Evolutionary conservation across 768 basidiomycete genomes (phyloP).

Genomic region (Hortiboletus flavorubellus): DNA sequence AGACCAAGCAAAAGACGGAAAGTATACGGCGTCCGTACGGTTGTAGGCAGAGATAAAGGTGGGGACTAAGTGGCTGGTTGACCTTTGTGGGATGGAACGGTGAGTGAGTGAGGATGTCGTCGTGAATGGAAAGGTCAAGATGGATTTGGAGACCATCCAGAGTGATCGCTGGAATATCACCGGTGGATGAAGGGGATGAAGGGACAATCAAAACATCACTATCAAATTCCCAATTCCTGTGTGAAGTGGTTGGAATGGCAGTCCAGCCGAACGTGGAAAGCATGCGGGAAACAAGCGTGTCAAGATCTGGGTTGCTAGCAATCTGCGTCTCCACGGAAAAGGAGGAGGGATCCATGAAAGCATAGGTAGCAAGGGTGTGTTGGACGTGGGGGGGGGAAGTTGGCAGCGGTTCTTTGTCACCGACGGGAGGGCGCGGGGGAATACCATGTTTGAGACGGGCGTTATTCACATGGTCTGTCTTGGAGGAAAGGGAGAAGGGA

Average conservation of each 20-base stretch:
- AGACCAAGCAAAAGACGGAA: background rate
- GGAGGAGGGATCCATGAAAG: conserved; percentile 38
- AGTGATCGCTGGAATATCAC: conserved; percentile 2
- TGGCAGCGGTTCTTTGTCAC: conserved; percentile 30
- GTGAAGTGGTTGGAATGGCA: conserved; percentile 9
- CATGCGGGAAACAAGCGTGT: conserved; percentile 40
- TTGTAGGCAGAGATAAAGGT: conserved; percentile 9
- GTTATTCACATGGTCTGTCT: conserved; percentile 1
- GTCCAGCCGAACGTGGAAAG: conserved; percentile 44
- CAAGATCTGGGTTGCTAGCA: conserved; percentile 33
- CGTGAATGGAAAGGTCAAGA: conserved; percentile 27
- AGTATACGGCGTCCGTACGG: conserved; percentile 13
- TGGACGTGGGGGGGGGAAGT: conserved; percentile 35
- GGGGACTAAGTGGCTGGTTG: conserved; percentile 19
- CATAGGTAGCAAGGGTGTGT: conserved; percentile 46
- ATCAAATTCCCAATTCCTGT: conserved; percentile 29
- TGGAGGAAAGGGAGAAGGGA: conserved; percentile 10
- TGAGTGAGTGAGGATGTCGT: conserved; percentile 21
- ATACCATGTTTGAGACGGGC: conserved; percentile 15
- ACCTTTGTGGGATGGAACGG: conserved; percentile 24
- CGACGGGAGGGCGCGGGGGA: conserved; percentile 32
- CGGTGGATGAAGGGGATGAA: conserved; percentile 1
- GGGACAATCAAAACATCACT: conserved; percentile 26
- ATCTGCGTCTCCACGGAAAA: conserved; percentile 24
- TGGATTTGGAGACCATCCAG: conserved; percentile 21